Evolutionary conservation across 2,329 filamentous ascomycete genomes (phyloP).

Genomic region (Diaporthe aspalathi): DNA sequence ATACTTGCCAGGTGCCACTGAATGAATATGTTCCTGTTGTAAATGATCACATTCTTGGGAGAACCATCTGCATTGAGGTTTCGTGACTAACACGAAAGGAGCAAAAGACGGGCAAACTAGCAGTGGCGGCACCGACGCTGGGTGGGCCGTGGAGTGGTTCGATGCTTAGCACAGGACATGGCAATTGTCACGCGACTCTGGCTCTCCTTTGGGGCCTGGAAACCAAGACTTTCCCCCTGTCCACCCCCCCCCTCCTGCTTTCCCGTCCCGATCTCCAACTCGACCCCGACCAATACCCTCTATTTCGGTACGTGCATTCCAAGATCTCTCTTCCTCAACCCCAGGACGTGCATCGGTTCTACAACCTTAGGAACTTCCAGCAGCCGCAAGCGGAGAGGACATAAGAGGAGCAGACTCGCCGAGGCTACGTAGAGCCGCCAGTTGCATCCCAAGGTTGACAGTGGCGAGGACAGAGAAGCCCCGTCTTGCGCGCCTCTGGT

Average conservation of each 20-base stretch:
- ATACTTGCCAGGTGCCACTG: no score
- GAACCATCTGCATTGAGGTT: background rate
- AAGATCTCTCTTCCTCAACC: background rate
- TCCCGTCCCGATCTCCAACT: background rate
- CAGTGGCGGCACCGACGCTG: background rate
- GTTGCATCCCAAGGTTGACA: background rate
- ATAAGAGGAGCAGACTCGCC: background rate
- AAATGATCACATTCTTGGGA: no score
- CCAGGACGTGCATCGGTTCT: background rate
- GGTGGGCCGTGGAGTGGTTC: slow-evolving; percentile 14
- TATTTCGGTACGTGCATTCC: background rate
- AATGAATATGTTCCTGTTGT: no score
- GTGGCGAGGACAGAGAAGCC: no score
- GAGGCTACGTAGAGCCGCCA: background rate
- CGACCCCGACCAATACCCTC: background rate
- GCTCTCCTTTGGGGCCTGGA: background rate
- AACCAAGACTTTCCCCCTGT: background rate
- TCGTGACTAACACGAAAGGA: background rate
- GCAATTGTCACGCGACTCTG: slow-evolving; percentile 18
- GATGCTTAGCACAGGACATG: slow-evolving; percentile 7
- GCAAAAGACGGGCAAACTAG: background rate
- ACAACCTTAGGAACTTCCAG: background rate
- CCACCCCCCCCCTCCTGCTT: background rate
- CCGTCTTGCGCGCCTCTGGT: no score
- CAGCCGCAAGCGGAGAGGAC: background rate